phyloP scores from a whole-genome alignment of 2,329 filamentous ascomycete genomes.

The Penicillium sp. region DNA sequence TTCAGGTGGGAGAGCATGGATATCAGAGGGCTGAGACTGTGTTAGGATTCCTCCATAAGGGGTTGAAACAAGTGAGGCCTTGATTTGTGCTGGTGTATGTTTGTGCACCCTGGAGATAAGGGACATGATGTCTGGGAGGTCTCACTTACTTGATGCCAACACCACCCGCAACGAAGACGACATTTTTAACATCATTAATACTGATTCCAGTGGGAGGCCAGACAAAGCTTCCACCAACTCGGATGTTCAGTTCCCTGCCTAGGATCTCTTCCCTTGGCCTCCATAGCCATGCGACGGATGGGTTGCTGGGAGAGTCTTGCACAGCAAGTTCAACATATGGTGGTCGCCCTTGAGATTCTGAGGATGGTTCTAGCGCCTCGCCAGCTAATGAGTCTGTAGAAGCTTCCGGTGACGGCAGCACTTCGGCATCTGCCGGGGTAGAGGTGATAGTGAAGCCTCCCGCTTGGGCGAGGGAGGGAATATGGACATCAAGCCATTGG shows the following conservation, averaged over 20 bases:
- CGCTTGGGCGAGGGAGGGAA: constrained; percentile 65
- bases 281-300: constrained; percentile 76
- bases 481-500: constrained; percentile 83
- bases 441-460: constrained; percentile 90
- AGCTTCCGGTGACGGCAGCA: constrained; percentile 25
- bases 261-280: constrained; percentile 54
- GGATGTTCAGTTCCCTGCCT: constrained; percentile 58
- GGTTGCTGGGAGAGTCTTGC: constrained; percentile 67
- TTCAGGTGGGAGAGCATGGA: constrained; percentile 66
- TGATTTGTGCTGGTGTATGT: neutral
- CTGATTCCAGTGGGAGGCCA: constrained; percentile 61
- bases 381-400: constrained; percentile 13
- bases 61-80: neutral
- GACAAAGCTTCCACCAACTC: constrained; percentile 77
- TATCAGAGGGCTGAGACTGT: constrained; percentile 59
- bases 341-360: constrained; percentile 24
- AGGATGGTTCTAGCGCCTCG: constrained; percentile 20
- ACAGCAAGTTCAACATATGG: constrained; percentile 75
- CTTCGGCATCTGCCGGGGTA: constrained; percentile 56
- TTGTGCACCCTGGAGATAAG: neutral
- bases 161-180: constrained; percentile 76
- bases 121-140: neutral
- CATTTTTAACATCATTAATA: constrained; percentile 48
- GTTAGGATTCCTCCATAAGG: neutral
- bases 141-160: constrained; percentile 70